Evolutionary conservation across 768 basidiomycete species (phyloP).

Genomic region (Tulasnella sp.): DNA sequence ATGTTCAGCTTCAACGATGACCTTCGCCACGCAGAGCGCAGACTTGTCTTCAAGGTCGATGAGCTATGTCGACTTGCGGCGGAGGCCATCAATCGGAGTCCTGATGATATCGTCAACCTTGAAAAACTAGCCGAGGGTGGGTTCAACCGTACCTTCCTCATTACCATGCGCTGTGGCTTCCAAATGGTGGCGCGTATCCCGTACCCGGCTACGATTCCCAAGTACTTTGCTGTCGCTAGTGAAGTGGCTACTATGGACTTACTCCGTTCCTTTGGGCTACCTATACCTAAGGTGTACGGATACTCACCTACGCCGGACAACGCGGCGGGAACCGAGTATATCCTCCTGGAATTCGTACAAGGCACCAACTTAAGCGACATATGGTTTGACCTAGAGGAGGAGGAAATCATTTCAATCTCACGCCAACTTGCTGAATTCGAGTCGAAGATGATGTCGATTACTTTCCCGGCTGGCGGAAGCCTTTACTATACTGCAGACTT

Average conservation of each 20-base stretch:
- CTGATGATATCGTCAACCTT: constrained; percentile 31
- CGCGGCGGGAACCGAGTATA: constrained; percentile 26
- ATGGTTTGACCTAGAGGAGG: constrained; percentile 32
- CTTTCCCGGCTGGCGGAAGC: constrained; percentile 43
- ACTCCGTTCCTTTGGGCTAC: constrained; percentile 26
- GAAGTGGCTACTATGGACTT: constrained; percentile 27
- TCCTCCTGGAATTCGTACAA: constrained; percentile 27
- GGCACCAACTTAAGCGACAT: constrained; percentile 36
- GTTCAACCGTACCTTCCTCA: constrained; percentile 28
- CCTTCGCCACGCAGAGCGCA: constrained; percentile 40
- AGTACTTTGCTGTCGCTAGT: constrained; percentile 26
- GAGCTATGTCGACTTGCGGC: constrained; percentile 38
- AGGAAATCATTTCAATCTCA: constrained; percentile 34
- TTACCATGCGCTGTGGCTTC: constrained; percentile 23
- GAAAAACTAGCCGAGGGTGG: constrained; percentile 37
- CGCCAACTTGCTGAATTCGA: constrained; percentile 41
- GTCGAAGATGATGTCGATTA: constrained; percentile 37
- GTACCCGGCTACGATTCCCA: constrained; percentile 24
- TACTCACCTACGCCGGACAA: constrained; percentile 27
- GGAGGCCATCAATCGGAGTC: constrained; percentile 31
- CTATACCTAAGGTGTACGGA: constrained; percentile 27
- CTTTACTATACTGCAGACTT: constrained; percentile 40
- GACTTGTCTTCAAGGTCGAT: constrained; percentile 33
- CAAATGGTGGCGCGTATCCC: constrained; percentile 28
- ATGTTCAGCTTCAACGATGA: constrained; percentile 21